A percentile compares a stretch with the other conserved stretches of the same genome.
Conservation (phyloP, 306 rosid species). For the Urtica urens region DNA sequence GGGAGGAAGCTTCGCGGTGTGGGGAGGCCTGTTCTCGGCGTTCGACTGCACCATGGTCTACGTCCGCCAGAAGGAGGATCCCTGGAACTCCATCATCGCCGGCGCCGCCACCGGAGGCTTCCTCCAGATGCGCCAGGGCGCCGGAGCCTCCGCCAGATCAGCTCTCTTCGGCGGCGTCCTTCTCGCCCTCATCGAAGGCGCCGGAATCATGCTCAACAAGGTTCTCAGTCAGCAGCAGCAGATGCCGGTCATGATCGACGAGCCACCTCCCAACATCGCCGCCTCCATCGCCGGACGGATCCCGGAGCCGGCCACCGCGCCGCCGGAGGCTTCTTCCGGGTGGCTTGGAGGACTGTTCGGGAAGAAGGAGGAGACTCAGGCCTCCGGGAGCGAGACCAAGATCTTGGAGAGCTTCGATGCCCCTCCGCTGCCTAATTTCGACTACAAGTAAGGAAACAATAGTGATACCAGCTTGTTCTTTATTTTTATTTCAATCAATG, state of each 20-base stretch:
- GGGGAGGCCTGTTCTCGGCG: constrained; percentile 86
- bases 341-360: constrained; percentile 36
- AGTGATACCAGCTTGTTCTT: no score
- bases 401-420: constrained; percentile 91
- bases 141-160: constrained; percentile 40
- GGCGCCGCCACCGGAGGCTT: constrained; percentile 86
- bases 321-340: constrained; percentile 20
- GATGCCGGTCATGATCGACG: constrained; percentile 47
- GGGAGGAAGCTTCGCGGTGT: constrained; percentile 76
- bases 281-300: constrained; percentile 22
- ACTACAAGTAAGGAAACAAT: constrained; percentile 69
- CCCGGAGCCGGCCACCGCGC: constrained; percentile 12
- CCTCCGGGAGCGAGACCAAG: constrained; percentile 68
- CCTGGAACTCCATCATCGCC: constrained; percentile 80
- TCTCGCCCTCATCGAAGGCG: constrained; percentile 70
- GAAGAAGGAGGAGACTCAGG: constrained; percentile 32
- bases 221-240: constrained; percentile 50
- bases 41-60: constrained; percentile 81
- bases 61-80: constrained; percentile 83
- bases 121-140: constrained; percentile 75
- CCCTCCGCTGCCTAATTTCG: constrained; percentile 76
- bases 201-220: constrained; percentile 79
- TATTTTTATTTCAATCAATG: no score
- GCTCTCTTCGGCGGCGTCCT: constrained; percentile 62
- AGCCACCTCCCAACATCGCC: constrained; percentile 28